Conservation (phyloP, 768 basidiomycete genomes). For the Amanita subjunquillea region DNA sequence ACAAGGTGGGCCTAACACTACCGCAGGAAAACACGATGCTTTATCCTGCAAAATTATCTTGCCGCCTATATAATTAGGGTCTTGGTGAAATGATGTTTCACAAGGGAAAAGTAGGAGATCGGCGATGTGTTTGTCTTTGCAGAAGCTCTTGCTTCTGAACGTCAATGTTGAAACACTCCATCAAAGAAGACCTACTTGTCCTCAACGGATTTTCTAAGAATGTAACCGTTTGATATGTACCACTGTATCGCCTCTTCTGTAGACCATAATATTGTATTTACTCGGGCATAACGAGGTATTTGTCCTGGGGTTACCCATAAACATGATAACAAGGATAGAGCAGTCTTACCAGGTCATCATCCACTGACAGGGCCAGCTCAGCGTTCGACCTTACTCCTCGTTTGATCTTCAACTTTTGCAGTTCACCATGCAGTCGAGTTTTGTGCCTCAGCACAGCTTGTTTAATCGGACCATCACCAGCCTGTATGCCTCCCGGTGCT, state of each 20-base stretch:
- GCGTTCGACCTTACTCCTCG: conserved; percentile 53
- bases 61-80: conserved; percentile 63
- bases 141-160: conserved; percentile 45
- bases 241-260: conserved; percentile 50
- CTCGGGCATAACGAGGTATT: conserved; percentile 79
- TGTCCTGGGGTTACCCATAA: conserved; percentile 28
- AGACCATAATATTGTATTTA: conserved; percentile 67
- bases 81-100: conserved; percentile 51
- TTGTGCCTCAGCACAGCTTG: conserved; percentile 84
- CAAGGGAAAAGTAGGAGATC: conserved; percentile 76
- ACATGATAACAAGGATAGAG: conserved; percentile 2
- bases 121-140: conserved; percentile 70
- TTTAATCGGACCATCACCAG: conserved; percentile 84
- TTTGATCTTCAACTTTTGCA: conserved; percentile 75
- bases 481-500: conserved; percentile 69
- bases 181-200: conserved; percentile 30
- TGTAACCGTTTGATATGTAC: conserved; percentile 48
- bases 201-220: conserved; percentile 37
- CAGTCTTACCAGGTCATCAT: conserved; percentile 50
- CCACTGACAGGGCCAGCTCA: conserved; percentile 53
- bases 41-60: conserved; percentile 94
- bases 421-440: conserved; percentile 78
- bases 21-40: conserved; percentile 93
- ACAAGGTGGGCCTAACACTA: conserved; percentile 68
- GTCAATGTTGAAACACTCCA: not conserved